Evolutionary conservation across 371 early-diverging fungal species (phyloP), one percentile per base, ranked within the genome.

Genomic region (Fennellomyces sp.): DNA sequence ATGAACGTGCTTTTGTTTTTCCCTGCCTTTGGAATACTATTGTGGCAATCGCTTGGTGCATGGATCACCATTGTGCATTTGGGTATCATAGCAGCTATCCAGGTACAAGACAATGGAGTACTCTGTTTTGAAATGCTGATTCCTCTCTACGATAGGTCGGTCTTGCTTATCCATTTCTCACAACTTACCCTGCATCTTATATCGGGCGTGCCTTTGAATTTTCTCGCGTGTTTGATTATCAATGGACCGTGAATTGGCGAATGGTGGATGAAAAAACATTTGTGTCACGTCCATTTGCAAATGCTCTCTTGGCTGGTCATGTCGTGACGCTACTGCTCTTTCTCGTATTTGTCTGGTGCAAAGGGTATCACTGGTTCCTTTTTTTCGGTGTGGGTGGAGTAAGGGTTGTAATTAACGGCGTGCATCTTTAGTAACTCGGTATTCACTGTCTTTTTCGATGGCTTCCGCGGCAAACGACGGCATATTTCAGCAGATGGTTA

Each of bases 221-320:
- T 68, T 67, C 80, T 0, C 85, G 97, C 8, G 85, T 84, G 23
- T 97, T 97, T 68, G 70, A 85, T 56, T 95, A 88, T 74, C 80
- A 85, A 27, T 96, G 96, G 96, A 95, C 97, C 0, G 96, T 96
- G 8, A 97, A 97, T 59, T 97, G 97, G 97, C 82, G 91, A 45
- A 89, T 96, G 72, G 45, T 96, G 10, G 75, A 78, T 29, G 84
- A 85, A 58, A 75, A 82, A 13, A 75, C 78, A 4, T 97, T 97
- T 70, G 58, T 81, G 15, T 86, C 86, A 30, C 30, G 35, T 5
- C 56, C 52, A 6, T 91, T 92, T 72, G 84, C 92, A 1, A 73
- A 56, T 15, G n/a, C 56, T 12, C 67, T 96, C 48, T 61, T 96
- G 13, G 61, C 58, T 0, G 69, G 79, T 0, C 95, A 95, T 68